Percentiles rank a stretch among this genome's conserved stretches.
Evolutionary conservation across 768 basidiomycete genomes (phyloP).

Genomic region (Ramaria rubella): DNA sequence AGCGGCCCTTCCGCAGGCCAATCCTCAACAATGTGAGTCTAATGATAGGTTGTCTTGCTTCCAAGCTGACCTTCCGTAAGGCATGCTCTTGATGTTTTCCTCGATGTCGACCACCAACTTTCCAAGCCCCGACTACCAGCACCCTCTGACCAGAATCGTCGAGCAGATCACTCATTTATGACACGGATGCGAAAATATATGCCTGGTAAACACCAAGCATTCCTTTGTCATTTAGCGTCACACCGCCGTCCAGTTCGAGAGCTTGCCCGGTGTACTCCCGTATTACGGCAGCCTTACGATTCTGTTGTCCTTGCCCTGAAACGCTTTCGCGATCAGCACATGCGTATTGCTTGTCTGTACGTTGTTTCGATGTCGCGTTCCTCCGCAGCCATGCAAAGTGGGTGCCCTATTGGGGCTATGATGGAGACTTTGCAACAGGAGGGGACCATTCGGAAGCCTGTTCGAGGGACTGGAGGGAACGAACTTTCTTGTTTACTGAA

Average conservation of each 20-base stretch:
- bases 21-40: constrained; percentile 65
- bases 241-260: constrained; percentile 58
- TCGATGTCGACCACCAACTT: constrained; percentile 85
- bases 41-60: constrained; percentile 29
- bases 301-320: constrained; percentile 72
- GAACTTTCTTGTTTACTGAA: constrained; percentile 77
- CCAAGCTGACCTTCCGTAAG: not conserved
- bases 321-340: constrained; percentile 78
- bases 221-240: constrained; percentile 60
- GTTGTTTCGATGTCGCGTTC: constrained; percentile 78
- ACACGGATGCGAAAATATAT: constrained; percentile 91
- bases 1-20: constrained; percentile 94
- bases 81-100: constrained; percentile 76
- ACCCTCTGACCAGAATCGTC: constrained; percentile 59
- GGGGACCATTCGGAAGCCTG: constrained; percentile 37
- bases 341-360: constrained; percentile 83
- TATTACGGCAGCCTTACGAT: constrained; percentile 72
- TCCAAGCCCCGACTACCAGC: constrained; percentile 60
- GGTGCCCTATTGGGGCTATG: constrained; percentile 52
- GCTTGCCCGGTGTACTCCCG: constrained; percentile 48
- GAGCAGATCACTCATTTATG: constrained; percentile 76
- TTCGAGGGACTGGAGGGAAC: constrained; percentile 87
- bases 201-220: constrained; percentile 86
- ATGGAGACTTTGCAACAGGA: constrained; percentile 40
- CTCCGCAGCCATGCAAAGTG: constrained; percentile 36